phyloP scores from a whole-genome alignment of 176 grass and related monocot genomes.

The Hordeum marinum region DNA sequence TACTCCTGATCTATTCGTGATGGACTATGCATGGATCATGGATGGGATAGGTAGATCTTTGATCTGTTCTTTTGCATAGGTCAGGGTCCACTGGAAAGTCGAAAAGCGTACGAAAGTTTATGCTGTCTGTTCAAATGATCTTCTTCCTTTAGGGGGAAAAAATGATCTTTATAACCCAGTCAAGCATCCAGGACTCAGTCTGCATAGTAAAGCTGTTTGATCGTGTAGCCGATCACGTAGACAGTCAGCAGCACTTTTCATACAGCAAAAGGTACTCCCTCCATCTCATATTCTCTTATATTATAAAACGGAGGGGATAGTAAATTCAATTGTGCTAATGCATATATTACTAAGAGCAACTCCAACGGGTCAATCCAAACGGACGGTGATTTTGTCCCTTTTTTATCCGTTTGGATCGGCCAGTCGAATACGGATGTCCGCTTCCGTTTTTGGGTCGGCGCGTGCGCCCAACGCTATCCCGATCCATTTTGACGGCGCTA shows the following conservation, averaged over 20 bases:
- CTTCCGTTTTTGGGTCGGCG: no score
- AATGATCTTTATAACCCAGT: neutral
- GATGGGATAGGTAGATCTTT: neutral
- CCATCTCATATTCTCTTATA: no score
- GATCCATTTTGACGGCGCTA: no score
- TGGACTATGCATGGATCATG: neutral
- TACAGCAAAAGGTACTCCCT: neutral
- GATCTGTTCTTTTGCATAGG: neutral
- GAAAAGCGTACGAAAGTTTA: neutral
- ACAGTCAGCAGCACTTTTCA: neutral
- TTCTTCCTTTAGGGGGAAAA: neutral
- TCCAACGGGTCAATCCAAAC: no score
- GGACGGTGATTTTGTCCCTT: no score
- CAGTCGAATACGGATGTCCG: no score
- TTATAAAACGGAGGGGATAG: no score
- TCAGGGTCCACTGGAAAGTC: slow-evolving; percentile 20
- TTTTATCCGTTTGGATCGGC: no score
- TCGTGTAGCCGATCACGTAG: neutral
- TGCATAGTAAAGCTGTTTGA: no score
- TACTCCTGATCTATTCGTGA: neutral
- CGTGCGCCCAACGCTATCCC: no score
- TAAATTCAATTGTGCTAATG: neutral
- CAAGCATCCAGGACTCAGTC: neutral
- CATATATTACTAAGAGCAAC: neutral
- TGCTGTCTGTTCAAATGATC: neutral